Conservation (phyloP, 768 basidiomycete genomes). For the Lactarius tabidus region DNA sequence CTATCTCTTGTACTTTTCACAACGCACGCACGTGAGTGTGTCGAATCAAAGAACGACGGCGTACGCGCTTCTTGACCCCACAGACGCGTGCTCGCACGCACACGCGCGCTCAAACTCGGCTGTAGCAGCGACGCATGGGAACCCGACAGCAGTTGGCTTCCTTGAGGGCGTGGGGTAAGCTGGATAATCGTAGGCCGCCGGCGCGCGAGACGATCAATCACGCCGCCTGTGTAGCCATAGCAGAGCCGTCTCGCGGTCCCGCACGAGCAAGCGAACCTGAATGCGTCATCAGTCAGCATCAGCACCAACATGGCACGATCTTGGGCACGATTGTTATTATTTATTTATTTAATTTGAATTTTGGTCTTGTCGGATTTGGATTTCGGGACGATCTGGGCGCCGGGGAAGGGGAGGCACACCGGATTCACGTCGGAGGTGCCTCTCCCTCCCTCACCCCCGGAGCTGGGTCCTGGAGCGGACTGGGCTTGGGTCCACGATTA, state of each 20-base stretch:
- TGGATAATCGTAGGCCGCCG: neutral
- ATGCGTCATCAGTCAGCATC: too few species aligned
- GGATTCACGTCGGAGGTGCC: neutral
- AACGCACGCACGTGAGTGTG: neutral
- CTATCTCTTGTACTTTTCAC: conserved; percentile 16
- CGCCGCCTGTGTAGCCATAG: too few species aligned
- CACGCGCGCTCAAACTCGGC: neutral
- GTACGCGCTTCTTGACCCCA: neutral
- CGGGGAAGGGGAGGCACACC: neutral
- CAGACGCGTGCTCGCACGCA: neutral
- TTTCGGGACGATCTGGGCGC: conserved; percentile 9
- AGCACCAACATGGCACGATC: too few species aligned
- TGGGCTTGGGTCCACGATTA: neutral
- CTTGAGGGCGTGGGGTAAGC: neutral
- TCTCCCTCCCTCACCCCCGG: neutral
- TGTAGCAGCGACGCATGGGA: neutral
- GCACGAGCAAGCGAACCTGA: too few species aligned
- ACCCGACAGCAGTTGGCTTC: neutral
- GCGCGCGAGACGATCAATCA: neutral
- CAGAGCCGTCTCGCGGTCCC: too few species aligned
- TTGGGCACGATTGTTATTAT: neutral
- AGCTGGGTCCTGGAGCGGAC: neutral
- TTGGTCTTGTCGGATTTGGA: neutral
- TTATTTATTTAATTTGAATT: conserved; percentile 3
- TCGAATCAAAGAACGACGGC: neutral